phyloP scores from a whole-genome alignment of 306 rosid genomes.

The Rosa chinensis region DNA sequence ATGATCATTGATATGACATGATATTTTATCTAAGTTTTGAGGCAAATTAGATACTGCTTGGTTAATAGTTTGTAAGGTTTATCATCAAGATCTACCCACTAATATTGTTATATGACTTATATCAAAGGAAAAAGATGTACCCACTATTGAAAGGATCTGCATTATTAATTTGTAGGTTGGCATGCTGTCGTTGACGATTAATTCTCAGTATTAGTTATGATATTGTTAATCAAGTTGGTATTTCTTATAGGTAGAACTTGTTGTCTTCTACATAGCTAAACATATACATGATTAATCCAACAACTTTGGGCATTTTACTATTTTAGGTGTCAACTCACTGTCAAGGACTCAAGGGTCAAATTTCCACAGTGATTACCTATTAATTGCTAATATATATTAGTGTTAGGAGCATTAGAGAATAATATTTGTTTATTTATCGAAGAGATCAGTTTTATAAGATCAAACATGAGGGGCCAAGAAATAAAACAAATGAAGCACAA shows the following conservation, averaged over 20 bases:
- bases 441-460: background rate
- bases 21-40: background rate
- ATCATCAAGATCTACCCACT: background rate
- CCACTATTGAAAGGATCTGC: background rate
- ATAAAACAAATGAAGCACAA: background rate
- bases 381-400: background rate
- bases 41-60: background rate
- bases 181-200: background rate
- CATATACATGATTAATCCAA: background rate
- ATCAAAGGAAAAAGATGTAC: background rate
- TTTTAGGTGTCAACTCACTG: constrained; percentile 21
- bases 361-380: background rate
- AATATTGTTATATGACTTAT: background rate
- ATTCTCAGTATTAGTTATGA: background rate
- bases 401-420: background rate
- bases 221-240: background rate
- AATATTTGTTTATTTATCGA: background rate
- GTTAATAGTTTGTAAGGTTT: background rate
- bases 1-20: background rate
- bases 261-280: background rate
- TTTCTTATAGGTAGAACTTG: background rate
- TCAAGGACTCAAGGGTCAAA: background rate
- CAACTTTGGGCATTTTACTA: background rate
- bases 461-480: background rate
- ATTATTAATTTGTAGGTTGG: constrained; percentile 17